Base-by-base conservation (phyloP, 768 basidiomycete genomes). In the Crassisporium funariophilum region DNA sequence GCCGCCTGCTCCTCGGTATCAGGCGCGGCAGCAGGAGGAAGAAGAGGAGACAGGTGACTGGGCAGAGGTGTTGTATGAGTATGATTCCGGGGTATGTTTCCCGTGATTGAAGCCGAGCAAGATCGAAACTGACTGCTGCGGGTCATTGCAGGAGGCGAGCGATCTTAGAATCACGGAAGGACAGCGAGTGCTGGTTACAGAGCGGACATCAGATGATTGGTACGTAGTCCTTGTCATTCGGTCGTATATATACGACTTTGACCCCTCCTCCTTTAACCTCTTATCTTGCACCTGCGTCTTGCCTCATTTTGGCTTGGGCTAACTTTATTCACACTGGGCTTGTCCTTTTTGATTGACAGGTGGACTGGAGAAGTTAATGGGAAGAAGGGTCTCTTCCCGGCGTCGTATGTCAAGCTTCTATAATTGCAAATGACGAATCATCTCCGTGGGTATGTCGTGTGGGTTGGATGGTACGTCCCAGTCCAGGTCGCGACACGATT, bases 51-150 rank as follows among this genome's bases (percentile, higher is more conserved):
- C 66, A 25, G 87, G 86, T 4, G 84, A 87, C 50, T 91, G 89
- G 89, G 87, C 80, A 12, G 82, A 90, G 56, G 89, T 73, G 4
- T 55, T 88, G 63, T 91, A 91, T 58, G 88, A 87, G 49, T 91
- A 87, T 68, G 68, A 68, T 34, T 83, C 87, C 41, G 69, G 71
- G 56, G 88, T 89, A 54, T 19, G 63, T 62, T 23, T 19, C 9
- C 19, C 34, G 24, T 37, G 29, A 29, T 21, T 44, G 41, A 43
- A 10, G 33, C 39, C 20, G 24, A 22, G 16, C 41, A 15, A 19
- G 11, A 13, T 36, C 17, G 6, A 25, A 16, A n/a, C n/a, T 11
- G 24, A 31, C 52, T 38, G 27, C 22, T 49, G 17, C 24, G 20
- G 13, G 16, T 16, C 51, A 11, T 0, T 44, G 24, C 46, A 91